phyloP scores from a whole-genome alignment of 306 rosid genomes.

The Astragalus glycyphyllos region DNA sequence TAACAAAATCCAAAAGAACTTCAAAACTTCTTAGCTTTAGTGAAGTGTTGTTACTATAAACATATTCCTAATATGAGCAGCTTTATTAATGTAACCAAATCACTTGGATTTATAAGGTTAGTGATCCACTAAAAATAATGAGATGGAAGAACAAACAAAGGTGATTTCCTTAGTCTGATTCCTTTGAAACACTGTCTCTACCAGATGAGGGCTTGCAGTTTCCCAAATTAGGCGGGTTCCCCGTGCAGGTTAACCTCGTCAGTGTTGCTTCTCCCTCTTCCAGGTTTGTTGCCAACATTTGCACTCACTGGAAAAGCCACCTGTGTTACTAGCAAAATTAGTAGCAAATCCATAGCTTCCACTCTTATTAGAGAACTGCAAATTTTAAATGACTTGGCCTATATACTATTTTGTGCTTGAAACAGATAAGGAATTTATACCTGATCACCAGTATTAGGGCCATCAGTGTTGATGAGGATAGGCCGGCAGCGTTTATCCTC shows the following conservation, averaged over 20 bases:
- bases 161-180: slow-evolving; percentile 31
- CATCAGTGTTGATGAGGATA: slow-evolving; percentile 71
- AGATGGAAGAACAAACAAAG: slow-evolving; percentile 19
- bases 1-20: slow-evolving; percentile 34
- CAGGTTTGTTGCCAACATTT: slow-evolving; percentile 55
- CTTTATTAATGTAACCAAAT: slow-evolving; percentile 16
- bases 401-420: slow-evolving; percentile 13
- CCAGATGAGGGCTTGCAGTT: neutral
- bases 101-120: slow-evolving; percentile 28
- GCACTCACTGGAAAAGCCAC: slow-evolving; percentile 74
- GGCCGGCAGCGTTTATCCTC: slow-evolving; percentile 80
- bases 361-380: neutral
- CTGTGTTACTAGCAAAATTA: slow-evolving; percentile 51
- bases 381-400: slow-evolving; percentile 23
- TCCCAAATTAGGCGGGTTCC: slow-evolving; percentile 17
- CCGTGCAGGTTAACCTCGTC: slow-evolving; percentile 35
- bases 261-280: slow-evolving; percentile 42
- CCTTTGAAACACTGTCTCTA: slow-evolving; percentile 1
- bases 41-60: slow-evolving; percentile 25
- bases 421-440: slow-evolving; percentile 45
- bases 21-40: slow-evolving; percentile 37
- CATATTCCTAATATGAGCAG: slow-evolving; percentile 2
- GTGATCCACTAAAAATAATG: slow-evolving; percentile 15
- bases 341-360: slow-evolving; percentile 21
- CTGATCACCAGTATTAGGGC: slow-evolving; percentile 76